Evolutionary conservation across 495 filamentous ascomycete genomes (phyloP), one percentile per base, ranked within the genome.

Genomic region (Aspergillus saccharolyticus): DNA sequence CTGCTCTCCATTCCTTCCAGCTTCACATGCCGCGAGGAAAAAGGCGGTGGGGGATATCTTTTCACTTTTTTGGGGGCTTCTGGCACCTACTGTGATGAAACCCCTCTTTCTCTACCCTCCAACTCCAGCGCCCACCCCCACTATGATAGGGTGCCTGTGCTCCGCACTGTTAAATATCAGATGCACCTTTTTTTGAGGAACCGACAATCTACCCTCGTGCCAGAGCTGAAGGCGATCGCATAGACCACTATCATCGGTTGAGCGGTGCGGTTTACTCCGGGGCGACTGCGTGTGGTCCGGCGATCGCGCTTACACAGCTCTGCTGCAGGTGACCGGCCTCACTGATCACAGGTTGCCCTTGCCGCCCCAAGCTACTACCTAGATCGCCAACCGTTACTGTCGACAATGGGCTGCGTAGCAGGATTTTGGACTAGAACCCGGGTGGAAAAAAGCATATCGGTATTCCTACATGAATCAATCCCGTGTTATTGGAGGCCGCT

Each of bases 11-110:
- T 39, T 12, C 33, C 33, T 39, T 12, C 33, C 33, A 39, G 45
- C 18, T 62, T 62, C 59, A 62, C 59, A 62, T 62, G 59, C 53
- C 22, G 15, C 14, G 10, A 15, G 49, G 51, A 17, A 39, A 52
- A 33, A 53, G 50, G 44, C 33, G 51, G 42, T 57, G 30, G 22
- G 22, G 1, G 52, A 16, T 48, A 5, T 39, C 33, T 39, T 39
- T 39, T 39, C 4, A 39, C 12, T 10, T 10, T 39, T 39, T n/a
- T n/a, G n/a, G n/a, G n/a, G n/a, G n/a, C n/a, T n/a, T n/a, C n/a
- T 12, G 5, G 10, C 43, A 53, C 42, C 16, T 60, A 50, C 51
- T 53, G n/a, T n/a, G n/a, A n/a, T n/a, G 46, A 47, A 58, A 46
- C 54, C 55, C 58, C 59, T 39, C 12, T 39, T 39, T 15, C 2